Percentiles rank a stretch among this genome's conserved stretches.
phyloP scores from a whole-genome alignment of 116 monocot species.

The Posidonia oceanica region DNA sequence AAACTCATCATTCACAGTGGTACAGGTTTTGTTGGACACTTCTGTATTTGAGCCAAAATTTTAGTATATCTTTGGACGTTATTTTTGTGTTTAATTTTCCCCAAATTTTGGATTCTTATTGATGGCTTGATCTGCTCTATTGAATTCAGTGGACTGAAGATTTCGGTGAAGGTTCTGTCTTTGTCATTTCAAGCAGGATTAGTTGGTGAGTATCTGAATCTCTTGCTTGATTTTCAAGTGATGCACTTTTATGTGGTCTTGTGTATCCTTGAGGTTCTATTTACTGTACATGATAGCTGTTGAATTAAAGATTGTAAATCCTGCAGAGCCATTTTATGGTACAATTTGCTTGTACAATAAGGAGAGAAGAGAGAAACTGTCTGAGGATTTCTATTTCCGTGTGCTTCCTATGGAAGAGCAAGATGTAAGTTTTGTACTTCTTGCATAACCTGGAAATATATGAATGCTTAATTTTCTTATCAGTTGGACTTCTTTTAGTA shows the following conservation, averaged over 20 bases:
- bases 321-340: slow-evolving; percentile 94
- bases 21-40: slow-evolving; percentile 32
- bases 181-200: slow-evolving; percentile 94
- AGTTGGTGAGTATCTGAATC: slow-evolving; percentile 34
- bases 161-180: slow-evolving; percentile 80
- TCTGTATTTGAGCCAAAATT: not conserved
- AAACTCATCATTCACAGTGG: slow-evolving; percentile 40
- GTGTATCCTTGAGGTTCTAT: not conserved
- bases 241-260: no score
- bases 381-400: slow-evolving; percentile 89
- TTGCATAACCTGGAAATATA: not conserved
- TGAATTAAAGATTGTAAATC: not conserved
- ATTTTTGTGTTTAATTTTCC: not conserved
- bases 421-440: slow-evolving; percentile 43
- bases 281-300: not conserved
- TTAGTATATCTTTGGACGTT: no score
- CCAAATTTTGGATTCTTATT: not conserved
- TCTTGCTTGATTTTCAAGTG: not conserved
- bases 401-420: slow-evolving; percentile 58
- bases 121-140: not conserved
- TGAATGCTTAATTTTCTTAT: not conserved
- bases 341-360: slow-evolving; percentile 97
- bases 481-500: not conserved
- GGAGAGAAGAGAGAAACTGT: slow-evolving; percentile 90
- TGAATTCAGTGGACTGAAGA: slow-evolving; percentile 65